A percentile compares a stretch with the other conserved stretches of the same genome.
Evolutionary conservation across 345 rosid species (phyloP).

Genomic region (Lepidium didymum): DNA sequence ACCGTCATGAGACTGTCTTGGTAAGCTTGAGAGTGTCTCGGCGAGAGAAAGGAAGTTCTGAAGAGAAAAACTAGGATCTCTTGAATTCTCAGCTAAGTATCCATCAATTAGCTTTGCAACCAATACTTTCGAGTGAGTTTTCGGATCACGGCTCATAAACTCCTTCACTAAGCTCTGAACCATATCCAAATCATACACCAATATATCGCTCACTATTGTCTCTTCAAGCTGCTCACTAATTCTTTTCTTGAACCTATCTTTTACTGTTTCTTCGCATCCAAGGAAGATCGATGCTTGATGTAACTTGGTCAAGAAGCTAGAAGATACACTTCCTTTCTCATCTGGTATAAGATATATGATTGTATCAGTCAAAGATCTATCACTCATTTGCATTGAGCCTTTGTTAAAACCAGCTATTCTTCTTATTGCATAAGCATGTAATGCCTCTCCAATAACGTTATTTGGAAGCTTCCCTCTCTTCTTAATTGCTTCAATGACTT

Average conservation of each 20-base stretch:
- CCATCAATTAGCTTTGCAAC: constrained; percentile 55
- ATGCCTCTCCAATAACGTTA: constrained; percentile 41
- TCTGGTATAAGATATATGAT: constrained; percentile 48
- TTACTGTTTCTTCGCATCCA: constrained; percentile 42
- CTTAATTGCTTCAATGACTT: constrained; percentile 36
- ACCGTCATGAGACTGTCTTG: constrained; percentile 54
- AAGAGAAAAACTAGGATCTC: constrained; percentile 39
- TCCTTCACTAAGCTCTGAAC: constrained; percentile 48
- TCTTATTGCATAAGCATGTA: constrained; percentile 39
- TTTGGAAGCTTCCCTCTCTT: constrained; percentile 18
- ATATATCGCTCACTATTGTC: constrained; percentile 41
- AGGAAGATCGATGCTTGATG: constrained; percentile 39
- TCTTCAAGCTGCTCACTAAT: constrained; percentile 51
- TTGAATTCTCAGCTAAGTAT: constrained; percentile 61
- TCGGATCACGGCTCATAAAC: constrained; percentile 29
- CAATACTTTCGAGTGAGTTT: constrained; percentile 19
- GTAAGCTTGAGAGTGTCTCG: constrained; percentile 37
- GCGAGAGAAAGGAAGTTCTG: constrained; percentile 41
- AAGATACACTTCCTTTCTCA: constrained; percentile 44
- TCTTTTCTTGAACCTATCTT: constrained; percentile 38
- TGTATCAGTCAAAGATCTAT: constrained; percentile 40
- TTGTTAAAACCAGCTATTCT: constrained; percentile 53
- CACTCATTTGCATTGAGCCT: constrained; percentile 38
- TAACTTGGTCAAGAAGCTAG: constrained; percentile 53
- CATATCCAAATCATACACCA: constrained; percentile 48